Conservation (phyloP, 768 basidiomycete species). For the Kwoniella newhampshirensis region DNA sequence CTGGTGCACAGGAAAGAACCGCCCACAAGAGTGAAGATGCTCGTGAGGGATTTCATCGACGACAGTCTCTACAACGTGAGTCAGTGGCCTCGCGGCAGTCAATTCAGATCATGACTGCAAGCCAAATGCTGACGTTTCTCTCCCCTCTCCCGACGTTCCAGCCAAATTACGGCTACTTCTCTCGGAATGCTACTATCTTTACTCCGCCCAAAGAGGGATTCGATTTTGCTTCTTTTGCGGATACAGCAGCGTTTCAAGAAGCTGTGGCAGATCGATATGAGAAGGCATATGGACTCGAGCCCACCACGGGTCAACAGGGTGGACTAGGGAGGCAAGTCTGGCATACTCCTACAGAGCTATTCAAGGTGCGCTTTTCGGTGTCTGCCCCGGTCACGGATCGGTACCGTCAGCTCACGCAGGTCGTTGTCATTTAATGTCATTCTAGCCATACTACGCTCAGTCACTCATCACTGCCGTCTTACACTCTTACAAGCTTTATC, state of each 20-base stretch:
- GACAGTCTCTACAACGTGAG: conserved; percentile 84
- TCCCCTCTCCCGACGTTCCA: conserved; percentile 10
- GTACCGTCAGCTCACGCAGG: no score
- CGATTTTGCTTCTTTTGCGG: conserved; percentile 67
- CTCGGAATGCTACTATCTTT: conserved; percentile 88
- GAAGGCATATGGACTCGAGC: conserved; percentile 38
- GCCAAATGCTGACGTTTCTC: neutral
- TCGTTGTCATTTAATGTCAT: no score
- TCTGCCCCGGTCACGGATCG: no score
- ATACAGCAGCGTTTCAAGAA: conserved; percentile 74
- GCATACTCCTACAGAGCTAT: conserved; percentile 97
- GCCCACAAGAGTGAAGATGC: conserved; percentile 83
- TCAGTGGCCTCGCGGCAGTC: neutral
- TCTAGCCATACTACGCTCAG: conserved; percentile 89
- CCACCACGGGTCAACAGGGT: conserved; percentile 14
- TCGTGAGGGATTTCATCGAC: conserved; percentile 93
- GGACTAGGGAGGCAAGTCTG: conserved; percentile 74
- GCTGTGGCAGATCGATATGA: conserved; percentile 73
- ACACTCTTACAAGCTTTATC: conserved; percentile 87
- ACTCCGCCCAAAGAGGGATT: conserved; percentile 60
- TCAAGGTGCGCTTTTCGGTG: conserved; percentile 85
- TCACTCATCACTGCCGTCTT: conserved; percentile 85
- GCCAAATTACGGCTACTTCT: conserved; percentile 95
- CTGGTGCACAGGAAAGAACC: conserved; percentile 55
- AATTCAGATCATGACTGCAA: neutral